A percentile compares a stretch with the other conserved stretches of the same genome.
Conservation (phyloP, 352 stramenopile species). For the Phytophthora aleatoria region DNA sequence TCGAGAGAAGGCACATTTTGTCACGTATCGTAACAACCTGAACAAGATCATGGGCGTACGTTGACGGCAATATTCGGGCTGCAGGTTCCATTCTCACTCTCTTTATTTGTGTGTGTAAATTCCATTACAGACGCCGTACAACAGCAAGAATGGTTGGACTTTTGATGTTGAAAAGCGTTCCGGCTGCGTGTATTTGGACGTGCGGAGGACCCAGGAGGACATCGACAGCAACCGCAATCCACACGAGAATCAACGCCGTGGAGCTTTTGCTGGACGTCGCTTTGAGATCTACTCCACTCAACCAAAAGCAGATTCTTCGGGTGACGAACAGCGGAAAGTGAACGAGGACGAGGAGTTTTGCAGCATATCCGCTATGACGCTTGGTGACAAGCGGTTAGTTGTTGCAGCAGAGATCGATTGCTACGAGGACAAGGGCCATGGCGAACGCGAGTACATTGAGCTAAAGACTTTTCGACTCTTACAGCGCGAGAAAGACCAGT, state of each 20-base stretch:
- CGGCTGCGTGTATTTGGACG: conserved; percentile 69
- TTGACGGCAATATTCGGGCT: not conserved
- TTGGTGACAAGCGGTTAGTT: conserved; percentile 57
- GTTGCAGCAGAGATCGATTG: conserved; percentile 76
- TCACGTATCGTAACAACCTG: conserved; percentile 82
- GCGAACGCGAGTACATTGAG: conserved; percentile 54
- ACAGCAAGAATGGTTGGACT: conserved; percentile 73
- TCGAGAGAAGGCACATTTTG: conserved; percentile 44
- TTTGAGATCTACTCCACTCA: conserved; percentile 72
- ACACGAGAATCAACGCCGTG: conserved; percentile 56
- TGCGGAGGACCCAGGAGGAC: conserved; percentile 52
- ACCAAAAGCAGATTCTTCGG: not conserved
- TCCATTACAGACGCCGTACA: conserved; percentile 68
- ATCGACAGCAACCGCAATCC: conserved; percentile 47
- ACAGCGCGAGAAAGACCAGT: conserved; percentile 64
- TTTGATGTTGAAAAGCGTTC: conserved; percentile 59
- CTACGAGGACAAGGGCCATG: conserved; percentile 31
- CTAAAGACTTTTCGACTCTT: conserved; percentile 75
- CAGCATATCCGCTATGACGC: conserved; percentile 59
- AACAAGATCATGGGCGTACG: conserved; percentile 84
- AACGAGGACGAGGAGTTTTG: conserved; percentile 79
- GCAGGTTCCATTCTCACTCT: not conserved
- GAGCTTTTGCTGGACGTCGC: conserved; percentile 67
- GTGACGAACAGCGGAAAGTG: conserved; percentile 32
- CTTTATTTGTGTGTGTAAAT: not conserved